Evolutionary conservation across 225 moss, liverwort and hornwort species (phyloP).

Genomic region (Anthoceros angustus): DNA sequence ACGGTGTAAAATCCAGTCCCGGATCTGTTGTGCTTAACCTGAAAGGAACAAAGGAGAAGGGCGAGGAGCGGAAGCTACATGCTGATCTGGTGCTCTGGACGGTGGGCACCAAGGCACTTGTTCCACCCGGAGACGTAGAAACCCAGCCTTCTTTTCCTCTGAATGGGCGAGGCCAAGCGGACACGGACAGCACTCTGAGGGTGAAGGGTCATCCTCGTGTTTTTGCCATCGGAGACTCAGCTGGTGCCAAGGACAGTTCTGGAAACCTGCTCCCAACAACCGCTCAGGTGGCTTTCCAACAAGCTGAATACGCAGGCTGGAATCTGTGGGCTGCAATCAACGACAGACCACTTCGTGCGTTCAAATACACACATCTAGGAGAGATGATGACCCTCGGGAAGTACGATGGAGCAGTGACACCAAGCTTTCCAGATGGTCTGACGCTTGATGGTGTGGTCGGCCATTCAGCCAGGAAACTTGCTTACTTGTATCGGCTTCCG

Average conservation of each 20-base stretch:
- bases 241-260: conserved; percentile 53
- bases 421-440: conserved; percentile 57
- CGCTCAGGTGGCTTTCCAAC: conserved; percentile 96
- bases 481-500: conserved; percentile 83
- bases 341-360: conserved; percentile 75
- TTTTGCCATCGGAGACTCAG: conserved; percentile 90
- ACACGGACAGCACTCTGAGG: conserved; percentile 74
- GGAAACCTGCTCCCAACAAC: conserved; percentile 61
- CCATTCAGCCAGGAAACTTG: conserved; percentile 92
- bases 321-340: conserved; percentile 98
- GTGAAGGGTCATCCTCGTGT: conserved; percentile 86
- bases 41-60: conserved; percentile 30
- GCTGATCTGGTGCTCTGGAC: conserved; percentile 94
- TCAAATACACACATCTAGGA: conserved; percentile 93
- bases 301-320: conserved; percentile 95
- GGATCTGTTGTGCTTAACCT: conserved; percentile 35
- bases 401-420: conserved; percentile 58
- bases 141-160: conserved; percentile 55
- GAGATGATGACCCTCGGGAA: conserved; percentile 97
- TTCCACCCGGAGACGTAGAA: conserved; percentile 48
- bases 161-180: conserved; percentile 82
- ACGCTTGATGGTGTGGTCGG: conserved; percentile 84
- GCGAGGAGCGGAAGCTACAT: conserved; percentile 23
- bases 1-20: not conserved
- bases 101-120: conserved; percentile 46